Evolutionary conservation across 2,329 filamentous ascomycete species (phyloP), one percentile per base, ranked within the genome.

Genomic region (Fusarium pseudoanthophilum): DNA sequence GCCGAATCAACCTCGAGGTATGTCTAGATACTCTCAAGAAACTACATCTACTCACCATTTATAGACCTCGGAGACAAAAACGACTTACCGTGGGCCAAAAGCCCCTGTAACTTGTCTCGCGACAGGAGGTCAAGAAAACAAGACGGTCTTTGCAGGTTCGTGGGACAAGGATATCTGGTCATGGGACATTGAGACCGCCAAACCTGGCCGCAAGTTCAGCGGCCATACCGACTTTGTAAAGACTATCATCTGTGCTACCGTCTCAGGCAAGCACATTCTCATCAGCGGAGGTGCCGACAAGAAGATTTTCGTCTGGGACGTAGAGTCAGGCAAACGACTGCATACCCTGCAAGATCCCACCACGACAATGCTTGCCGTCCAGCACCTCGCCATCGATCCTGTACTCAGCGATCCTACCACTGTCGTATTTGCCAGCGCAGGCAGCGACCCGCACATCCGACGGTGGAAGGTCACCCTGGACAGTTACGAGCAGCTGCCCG

Each of bases 91-190:
- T 78, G 94, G 94, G 5, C 93, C 95, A 24, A 88, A 88, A 51
- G 92, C 94, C 7, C 96, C 96, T 3, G 86, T 97, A 15, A 95
- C 94, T 15, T 93, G 92, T 74, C 83, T 97, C 34, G 90, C 92
- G 21, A 85, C 94, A 40, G 91, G 89, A 49, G 88, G 90, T 20
- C 80, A 85, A 8, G 84, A 84, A 32, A 86, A 85, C 67, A 82
- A 81, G 57, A 92, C 87, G 3, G 79, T 98, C 16, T 98, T 94
- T 81, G 94, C 94, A 30, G 95, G 95, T 39, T 96, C 92, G 67
- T 99, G 96, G 96, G 95, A 99, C 83, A 97, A 97, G 84, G 88
- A 90, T 26, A 88, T 98, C 65, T 97, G 95, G 91, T 93, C 92
- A 37, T 98, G 94, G 93, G 87, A 93, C 77, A 84, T 92, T 37